These are phyloP conservation scores for Tephrocybe rancida DNA, from an alignment of 768 basidiomycete genomes.

Conservation along the genomic window DNA sequence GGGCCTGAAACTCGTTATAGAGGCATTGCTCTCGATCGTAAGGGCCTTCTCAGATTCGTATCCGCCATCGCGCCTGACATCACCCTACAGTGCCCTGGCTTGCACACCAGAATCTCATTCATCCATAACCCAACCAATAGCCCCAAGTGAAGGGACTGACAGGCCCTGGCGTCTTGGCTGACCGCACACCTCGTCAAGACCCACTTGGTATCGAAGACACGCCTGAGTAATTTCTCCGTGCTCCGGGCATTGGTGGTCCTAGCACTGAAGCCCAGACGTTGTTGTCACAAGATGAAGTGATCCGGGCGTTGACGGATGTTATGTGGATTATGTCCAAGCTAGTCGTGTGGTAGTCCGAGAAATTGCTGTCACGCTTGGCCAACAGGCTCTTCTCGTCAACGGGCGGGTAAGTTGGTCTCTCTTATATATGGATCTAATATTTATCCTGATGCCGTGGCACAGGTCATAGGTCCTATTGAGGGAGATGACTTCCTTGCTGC, in stretches of 20 bases:
- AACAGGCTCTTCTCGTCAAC: conserved; percentile 39
- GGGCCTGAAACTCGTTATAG: conserved; percentile 59
- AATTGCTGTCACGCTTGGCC: conserved; percentile 60
- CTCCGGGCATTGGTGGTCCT: conserved; percentile 30
- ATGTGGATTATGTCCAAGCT: conserved; percentile 44
- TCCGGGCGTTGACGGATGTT: conserved; percentile 38
- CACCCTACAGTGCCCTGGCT: conserved; percentile 39
- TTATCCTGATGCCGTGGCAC: background rate
- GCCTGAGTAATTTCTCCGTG: conserved; percentile 39
- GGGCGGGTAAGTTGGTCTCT: conserved; percentile 5
- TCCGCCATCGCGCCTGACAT: background rate
- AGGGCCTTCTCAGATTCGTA: conserved; percentile 18
- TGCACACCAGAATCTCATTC: conserved; percentile 67
- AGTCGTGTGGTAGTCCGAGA: conserved; percentile 53
- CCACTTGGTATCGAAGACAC: conserved; percentile 38
- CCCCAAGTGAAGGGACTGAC: conserved; percentile 13
- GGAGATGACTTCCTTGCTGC: conserved; percentile 58
- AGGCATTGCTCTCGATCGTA: conserved; percentile 70
- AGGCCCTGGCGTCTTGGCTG: conserved; percentile 42
- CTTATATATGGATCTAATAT: background rate
- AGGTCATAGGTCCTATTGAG: conserved; percentile 81
- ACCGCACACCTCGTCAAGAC: conserved; percentile 52
- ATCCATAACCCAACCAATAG: conserved; percentile 65
- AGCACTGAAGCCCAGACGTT: conserved; percentile 38
- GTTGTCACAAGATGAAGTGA: conserved; percentile 31